These are phyloP conservation scores for Oryza meridionalis DNA, from an alignment of 176 grass and related monocot genomes.

Conservation along the genomic window DNA sequence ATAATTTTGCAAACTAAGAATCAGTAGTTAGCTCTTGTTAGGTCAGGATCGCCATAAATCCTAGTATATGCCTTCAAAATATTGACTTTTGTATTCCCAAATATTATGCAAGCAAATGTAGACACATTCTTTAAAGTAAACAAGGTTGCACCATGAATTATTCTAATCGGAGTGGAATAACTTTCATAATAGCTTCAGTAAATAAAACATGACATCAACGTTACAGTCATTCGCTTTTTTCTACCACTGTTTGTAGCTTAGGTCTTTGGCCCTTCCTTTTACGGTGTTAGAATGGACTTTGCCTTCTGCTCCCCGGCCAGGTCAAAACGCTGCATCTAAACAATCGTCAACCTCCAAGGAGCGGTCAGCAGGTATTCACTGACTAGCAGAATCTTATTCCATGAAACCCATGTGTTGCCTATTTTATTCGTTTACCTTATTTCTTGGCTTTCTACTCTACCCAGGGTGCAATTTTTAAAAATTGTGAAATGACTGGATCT, in stretches of 20 bases:
- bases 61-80: background rate
- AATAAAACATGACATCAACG: slow-evolving; percentile 1
- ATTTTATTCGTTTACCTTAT: slow-evolving; percentile 21
- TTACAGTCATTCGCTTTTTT: background rate
- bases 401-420: background rate
- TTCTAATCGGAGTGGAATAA: slow-evolving; percentile 16
- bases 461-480: slow-evolving; percentile 5
- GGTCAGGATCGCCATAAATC: slow-evolving; percentile 21
- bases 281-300: slow-evolving; percentile 97
- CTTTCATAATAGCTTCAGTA: background rate
- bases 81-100: background rate
- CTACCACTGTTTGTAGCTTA: slow-evolving; percentile 72
- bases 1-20: slow-evolving; percentile 45
- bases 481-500: slow-evolving; percentile 35
- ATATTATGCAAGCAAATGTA: slow-evolving; percentile 14
- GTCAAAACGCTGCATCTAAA: slow-evolving; percentile 65
- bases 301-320: slow-evolving; percentile 74
- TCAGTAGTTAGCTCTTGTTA: slow-evolving; percentile 14
- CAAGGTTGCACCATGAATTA: background rate
- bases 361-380: slow-evolving; percentile 50
- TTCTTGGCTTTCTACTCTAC: slow-evolving; percentile 13
- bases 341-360: slow-evolving; percentile 69
- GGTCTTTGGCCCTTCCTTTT: slow-evolving; percentile 99
- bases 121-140: background rate
- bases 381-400: slow-evolving; percentile 27